Evolutionary conservation across 225 moss, liverwort and hornwort genomes (phyloP), one percentile per base, ranked within the genome.

Genomic region (Pseudoscleropodium purum): DNA sequence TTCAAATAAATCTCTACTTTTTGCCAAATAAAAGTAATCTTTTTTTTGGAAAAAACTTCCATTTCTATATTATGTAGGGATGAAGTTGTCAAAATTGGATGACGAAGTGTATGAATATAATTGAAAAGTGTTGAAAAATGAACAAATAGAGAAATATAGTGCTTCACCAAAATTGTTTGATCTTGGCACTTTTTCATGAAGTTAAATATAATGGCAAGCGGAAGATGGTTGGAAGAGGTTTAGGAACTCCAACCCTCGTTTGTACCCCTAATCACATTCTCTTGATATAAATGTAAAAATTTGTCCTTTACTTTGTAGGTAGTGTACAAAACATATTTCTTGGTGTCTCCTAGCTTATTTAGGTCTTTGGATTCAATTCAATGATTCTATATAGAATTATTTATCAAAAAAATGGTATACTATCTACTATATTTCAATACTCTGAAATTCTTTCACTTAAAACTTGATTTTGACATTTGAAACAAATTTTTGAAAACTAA

Each of bases 201-300:
- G 23, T 23, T 23, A 52, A 14, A 33, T 4, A 11, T 10, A 8
- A 76, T 34, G 13, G 4, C 1, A 21, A 2, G 6, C 51, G 0
- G 21, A 76, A 51, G 20, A 0, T 34, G 1, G 21, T 24, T 77
- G 15, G 36, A 23, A 14, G 36, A 36, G 0, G 20, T 13, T 5
- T 21, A 2, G 5, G 8, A 34, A 5, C 2, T 18, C 56, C 18
- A 19, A 56, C 13, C 34, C 5, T 0, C 1, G 5, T 0, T 14
- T 36, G 0, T 2, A 0, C 2, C 3, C 2, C 8, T 1, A 49
- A 52, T 36, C 0, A 23, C 0, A 0, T 23, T 52, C 5, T 14
- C 0, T 1, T 0, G 0, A 4, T 3, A 52, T 23, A 36, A 76
- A 52, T 76, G 13, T 34, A 34, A 52, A 33, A 23, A 34, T 13